Evolutionary conservation across 768 basidiomycete genomes (phyloP).

Genomic region (Hericium coralloides): DNA sequence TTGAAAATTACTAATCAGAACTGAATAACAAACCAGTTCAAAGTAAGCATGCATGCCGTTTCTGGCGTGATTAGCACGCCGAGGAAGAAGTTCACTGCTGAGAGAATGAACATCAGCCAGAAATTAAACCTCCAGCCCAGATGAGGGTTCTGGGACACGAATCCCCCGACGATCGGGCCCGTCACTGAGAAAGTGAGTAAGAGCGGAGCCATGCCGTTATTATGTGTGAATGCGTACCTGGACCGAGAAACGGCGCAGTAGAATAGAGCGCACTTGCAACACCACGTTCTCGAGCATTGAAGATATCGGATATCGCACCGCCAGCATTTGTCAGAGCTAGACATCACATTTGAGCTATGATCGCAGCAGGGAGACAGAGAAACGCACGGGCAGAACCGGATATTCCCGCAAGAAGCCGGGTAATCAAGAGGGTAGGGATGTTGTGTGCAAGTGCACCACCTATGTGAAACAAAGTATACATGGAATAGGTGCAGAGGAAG

Average conservation of each 20-base stretch:
- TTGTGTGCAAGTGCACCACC: constrained; percentile 44
- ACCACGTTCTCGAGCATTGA: constrained; percentile 49
- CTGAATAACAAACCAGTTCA: not conserved
- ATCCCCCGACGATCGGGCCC: constrained; percentile 65
- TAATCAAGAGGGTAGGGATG: constrained; percentile 37
- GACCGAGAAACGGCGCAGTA: constrained; percentile 48
- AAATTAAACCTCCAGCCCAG: constrained; percentile 58
- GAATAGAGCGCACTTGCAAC: constrained; percentile 52
- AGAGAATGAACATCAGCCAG: constrained; percentile 54
- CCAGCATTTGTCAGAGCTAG: constrained; percentile 54
- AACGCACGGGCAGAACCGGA: constrained; percentile 45
- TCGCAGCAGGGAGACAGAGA: constrained; percentile 2
- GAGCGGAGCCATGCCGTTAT: not conserved
- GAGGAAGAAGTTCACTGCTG: constrained; percentile 33
- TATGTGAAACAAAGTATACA: constrained; percentile 46
- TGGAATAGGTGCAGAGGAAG: constrained; percentile 42
- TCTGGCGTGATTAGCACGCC: constrained; percentile 46
- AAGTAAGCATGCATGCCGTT: constrained; percentile 32
- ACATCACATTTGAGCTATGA: not conserved
- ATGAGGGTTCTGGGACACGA: constrained; percentile 34
- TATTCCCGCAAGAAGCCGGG: constrained; percentile 47
- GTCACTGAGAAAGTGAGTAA: constrained; percentile 29
- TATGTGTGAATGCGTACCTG: constrained; percentile 27
- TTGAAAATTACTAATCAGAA: not conserved
- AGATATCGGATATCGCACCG: constrained; percentile 50